phyloP scores from a whole-genome alignment of 2,329 filamentous ascomycete species.

The Cladosporium phlei region DNA sequence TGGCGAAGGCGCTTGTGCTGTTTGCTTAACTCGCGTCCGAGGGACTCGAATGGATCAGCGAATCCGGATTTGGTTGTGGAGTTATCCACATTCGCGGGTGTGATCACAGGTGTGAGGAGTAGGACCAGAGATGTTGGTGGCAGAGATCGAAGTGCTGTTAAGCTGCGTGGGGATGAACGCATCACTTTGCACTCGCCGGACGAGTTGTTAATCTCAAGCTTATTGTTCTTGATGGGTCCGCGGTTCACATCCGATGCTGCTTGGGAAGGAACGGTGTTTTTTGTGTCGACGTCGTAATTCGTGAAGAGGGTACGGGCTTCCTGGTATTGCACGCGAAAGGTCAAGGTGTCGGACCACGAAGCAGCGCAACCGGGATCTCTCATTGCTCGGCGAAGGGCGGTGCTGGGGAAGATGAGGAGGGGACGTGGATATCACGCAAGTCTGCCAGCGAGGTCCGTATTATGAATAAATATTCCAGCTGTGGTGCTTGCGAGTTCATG shows the following conservation, averaged over 20 bases:
- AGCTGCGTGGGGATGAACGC: slow-evolving; percentile 11
- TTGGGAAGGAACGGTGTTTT: too few species aligned
- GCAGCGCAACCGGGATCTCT: slow-evolving; percentile 15
- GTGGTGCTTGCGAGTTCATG: slow-evolving; percentile 16
- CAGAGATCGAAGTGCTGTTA: slow-evolving; percentile 30
- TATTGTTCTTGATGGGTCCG: too few species aligned
- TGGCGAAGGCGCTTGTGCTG: slow-evolving; percentile 62
- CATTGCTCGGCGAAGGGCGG: slow-evolving; percentile 19
- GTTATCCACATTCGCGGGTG: slow-evolving; percentile 19
- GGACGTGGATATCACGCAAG: slow-evolving; percentile 18
- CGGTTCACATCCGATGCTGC: too few species aligned
- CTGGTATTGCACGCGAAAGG: slow-evolving; percentile 14
- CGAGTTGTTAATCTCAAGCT: too few species aligned
- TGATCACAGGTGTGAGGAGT: slow-evolving; percentile 40
- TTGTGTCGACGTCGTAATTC: not conserved
- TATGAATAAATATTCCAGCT: slow-evolving; percentile 10
- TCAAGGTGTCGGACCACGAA: slow-evolving; percentile 14
- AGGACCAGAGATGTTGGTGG: slow-evolving; percentile 38
- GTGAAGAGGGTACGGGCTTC: not conserved
- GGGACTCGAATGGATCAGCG: slow-evolving; percentile 67
- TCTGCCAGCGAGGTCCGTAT: slow-evolving; percentile 16
- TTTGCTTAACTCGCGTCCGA: slow-evolving; percentile 59
- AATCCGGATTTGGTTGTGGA: slow-evolving; percentile 30
- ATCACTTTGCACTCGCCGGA: slow-evolving; percentile 9
- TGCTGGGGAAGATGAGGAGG: slow-evolving; percentile 18